These are phyloP conservation scores for Leptodermis oblonga DNA, from an alignment of 257 asterid genomes.

Conservation along the genomic window DNA sequence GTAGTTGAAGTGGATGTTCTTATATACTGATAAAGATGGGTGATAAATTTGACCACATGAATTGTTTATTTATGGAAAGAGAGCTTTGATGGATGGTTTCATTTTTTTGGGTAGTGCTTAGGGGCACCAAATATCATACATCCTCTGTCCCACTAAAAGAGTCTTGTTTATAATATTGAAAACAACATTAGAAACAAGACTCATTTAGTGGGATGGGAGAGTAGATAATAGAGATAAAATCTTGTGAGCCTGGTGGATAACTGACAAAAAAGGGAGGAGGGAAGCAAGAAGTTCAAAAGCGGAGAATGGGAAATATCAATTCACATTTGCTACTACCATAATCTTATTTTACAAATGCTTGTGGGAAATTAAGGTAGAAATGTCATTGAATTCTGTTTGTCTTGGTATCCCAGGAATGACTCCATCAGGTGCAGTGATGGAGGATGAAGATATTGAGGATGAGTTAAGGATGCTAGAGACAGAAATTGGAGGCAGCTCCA, in stretches of 20 bases:
- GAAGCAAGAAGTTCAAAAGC: neutral
- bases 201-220: too few relatives aligned
- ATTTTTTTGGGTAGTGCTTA: neutral
- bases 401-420: constrained; percentile 35
- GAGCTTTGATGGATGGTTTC: neutral
- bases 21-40: neutral
- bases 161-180: too few relatives aligned
- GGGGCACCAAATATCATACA: too few relatives aligned
- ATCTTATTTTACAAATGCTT: neutral
- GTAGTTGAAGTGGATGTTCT: neutral
- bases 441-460: constrained; percentile 68
- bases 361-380: neutral
- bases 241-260: neutral
- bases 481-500: constrained; percentile 34
- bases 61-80: neutral
- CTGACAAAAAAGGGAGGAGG: neutral
- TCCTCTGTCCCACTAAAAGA: too few relatives aligned
- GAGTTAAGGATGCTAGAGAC: constrained; percentile 57
- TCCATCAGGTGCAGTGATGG: constrained; percentile 31
- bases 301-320: neutral
- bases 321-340: neutral
- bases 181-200: too few relatives aligned
- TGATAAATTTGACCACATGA: neutral
- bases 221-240: neutral
- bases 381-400: neutral